Conservation (phyloP, 1,284 basidiomycete species). For the Pholiota adiposa region DNA sequence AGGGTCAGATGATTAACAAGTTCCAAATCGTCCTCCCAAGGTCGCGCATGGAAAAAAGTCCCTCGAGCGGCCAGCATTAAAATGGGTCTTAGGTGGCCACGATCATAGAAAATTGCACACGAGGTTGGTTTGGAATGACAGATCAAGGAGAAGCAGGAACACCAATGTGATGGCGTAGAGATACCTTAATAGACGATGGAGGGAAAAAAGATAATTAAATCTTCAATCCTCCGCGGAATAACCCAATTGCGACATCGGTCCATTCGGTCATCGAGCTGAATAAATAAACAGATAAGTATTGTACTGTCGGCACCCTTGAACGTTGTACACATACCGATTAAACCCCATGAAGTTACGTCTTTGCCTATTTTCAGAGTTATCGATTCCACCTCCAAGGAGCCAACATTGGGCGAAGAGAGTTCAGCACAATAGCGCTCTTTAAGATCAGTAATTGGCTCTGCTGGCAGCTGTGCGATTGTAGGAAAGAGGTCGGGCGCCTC, state of each 20-base stretch:
- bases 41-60: constrained; percentile 12
- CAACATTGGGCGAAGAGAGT: constrained; percentile 47
- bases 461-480: constrained; percentile 57
- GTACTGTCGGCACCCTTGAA: not conserved
- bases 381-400: constrained; percentile 53
- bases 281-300: not conserved
- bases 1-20: constrained; percentile 21
- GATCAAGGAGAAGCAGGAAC: constrained; percentile 17
- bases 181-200: constrained; percentile 6
- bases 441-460: constrained; percentile 47
- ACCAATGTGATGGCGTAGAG: constrained; percentile 12
- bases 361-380: constrained; percentile 71
- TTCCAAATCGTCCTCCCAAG: constrained; percentile 8
- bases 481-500: constrained; percentile 35
- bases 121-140: constrained; percentile 1
- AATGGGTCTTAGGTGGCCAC: constrained; percentile 19
- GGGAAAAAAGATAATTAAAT: constrained; percentile 11
- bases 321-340: constrained; percentile 31
- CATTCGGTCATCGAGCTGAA: constrained; percentile 2
- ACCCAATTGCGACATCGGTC: not conserved
- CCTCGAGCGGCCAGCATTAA: constrained; percentile 15
- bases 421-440: constrained; percentile 48
- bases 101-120: constrained; percentile 8
- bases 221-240: constrained; percentile 19
- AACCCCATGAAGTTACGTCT: constrained; percentile 53